A percentile compares a stretch with the other conserved stretches of the same genome.
phyloP scores from a whole-genome alignment of 257 asterid species.

The Lantana camara region DNA sequence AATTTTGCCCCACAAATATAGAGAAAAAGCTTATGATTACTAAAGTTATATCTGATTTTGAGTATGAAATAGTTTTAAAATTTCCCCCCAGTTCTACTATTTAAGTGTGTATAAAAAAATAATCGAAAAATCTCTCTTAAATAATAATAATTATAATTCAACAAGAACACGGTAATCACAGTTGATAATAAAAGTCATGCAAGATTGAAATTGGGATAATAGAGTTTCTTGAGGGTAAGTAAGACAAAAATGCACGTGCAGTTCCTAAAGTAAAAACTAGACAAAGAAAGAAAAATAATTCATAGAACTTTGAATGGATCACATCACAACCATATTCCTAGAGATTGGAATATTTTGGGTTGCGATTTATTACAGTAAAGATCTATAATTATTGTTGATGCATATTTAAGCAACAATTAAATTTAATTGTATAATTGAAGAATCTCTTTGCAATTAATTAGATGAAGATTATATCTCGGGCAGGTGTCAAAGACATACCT shows the following conservation, averaged over 20 bases:
- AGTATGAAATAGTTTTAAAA: no score
- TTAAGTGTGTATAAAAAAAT: no score
- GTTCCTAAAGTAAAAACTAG: neutral
- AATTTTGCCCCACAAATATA: no score
- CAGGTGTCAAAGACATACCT: constrained; percentile 18
- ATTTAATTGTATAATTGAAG: neutral
- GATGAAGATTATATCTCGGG: constrained; percentile 12
- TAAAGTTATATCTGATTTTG: no score
- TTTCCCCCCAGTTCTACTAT: no score
- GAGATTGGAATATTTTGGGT: constrained; percentile 2
- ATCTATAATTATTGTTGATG: neutral
- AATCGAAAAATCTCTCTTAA: no score
- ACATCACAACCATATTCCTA: neutral
- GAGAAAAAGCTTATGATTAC: no score
- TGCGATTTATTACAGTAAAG: no score
- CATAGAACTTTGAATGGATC: neutral
- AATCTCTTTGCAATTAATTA: constrained; percentile 5
- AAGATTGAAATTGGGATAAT: neutral
- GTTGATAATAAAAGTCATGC: no score
- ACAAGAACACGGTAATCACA: no score
- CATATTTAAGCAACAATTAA: neutral
- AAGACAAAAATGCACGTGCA: constrained; percentile 28
- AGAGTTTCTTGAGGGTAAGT: constrained; percentile 1
- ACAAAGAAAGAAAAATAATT: constrained; percentile 5
- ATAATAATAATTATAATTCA: no score